phyloP scores from a whole-genome alignment of 352 stramenopile genomes.

The Blastocystis sp. region DNA sequence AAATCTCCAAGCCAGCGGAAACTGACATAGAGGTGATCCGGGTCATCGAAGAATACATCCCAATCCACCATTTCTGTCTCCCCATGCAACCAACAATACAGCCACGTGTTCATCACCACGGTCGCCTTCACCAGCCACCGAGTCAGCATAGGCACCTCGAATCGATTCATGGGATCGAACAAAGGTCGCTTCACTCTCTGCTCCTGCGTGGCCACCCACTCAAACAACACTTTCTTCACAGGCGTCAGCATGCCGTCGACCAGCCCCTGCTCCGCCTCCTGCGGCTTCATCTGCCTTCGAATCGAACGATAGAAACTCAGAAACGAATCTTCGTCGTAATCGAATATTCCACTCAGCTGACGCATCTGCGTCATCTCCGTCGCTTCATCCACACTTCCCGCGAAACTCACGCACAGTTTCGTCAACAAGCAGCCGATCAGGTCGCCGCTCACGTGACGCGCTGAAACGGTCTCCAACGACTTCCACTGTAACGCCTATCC shows the following conservation, averaged over 20 bases:
- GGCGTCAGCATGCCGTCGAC: background rate
- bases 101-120: background rate
- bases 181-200: background rate
- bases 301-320: background rate
- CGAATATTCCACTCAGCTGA: background rate
- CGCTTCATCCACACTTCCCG: background rate
- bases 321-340: background rate
- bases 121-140: background rate
- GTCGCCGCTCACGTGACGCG: background rate
- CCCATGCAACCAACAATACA: background rate
- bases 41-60: constrained; percentile 30
- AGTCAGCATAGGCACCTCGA: background rate
- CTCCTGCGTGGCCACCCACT: background rate
- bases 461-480: background rate
- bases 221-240: constrained; percentile 4
- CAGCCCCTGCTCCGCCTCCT: too few relatives aligned
- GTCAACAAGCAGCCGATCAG: background rate
- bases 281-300: background rate
- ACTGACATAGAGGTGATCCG: constrained; percentile 12
- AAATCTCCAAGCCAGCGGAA: constrained; percentile 13
- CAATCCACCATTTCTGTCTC: background rate
- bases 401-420: background rate
- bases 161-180: background rate
- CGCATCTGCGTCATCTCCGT: background rate
- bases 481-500: background rate